Percentiles rank a stretch among this genome's conserved stretches.
These are phyloP conservation scores for Delitschia confertaspora DNA, from an alignment of 495 filamentous ascomycete species.

Conservation along the genomic window DNA sequence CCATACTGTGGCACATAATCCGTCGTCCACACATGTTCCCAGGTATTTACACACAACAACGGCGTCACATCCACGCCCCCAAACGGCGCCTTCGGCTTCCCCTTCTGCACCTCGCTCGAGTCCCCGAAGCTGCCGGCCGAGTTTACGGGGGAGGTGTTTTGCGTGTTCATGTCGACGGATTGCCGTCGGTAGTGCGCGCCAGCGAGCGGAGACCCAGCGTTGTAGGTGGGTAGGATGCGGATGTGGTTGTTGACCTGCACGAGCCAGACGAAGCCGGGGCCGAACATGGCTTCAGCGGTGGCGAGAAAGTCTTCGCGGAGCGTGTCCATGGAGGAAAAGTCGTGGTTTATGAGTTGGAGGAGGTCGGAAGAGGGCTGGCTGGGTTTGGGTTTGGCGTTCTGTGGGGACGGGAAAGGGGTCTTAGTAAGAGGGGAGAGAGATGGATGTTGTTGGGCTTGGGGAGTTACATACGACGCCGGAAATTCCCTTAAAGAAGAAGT, in stretches of 20 bases:
- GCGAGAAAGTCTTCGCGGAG: slow-evolving; percentile 68
- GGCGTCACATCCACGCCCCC: slow-evolving; percentile 65
- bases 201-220: slow-evolving; percentile 81
- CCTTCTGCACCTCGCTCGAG: slow-evolving; percentile 15
- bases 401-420: slow-evolving; percentile 15
- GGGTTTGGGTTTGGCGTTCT: slow-evolving; percentile 43
- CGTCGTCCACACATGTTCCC: slow-evolving; percentile 87
- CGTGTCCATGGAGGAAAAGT: slow-evolving; percentile 74
- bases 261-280: slow-evolving; percentile 94
- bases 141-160: slow-evolving; percentile 34
- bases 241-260: slow-evolving; percentile 43
- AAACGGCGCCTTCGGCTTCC: slow-evolving; percentile 22
- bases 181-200: slow-evolving; percentile 77
- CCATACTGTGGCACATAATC: too few species aligned
- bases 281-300: slow-evolving; percentile 88
- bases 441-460: slow-evolving; percentile 4
- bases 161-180: slow-evolving; percentile 69
- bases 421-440: slow-evolving; percentile 25
- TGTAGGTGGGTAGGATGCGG: slow-evolving; percentile 79
- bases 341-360: slow-evolving; percentile 43
- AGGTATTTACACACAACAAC: slow-evolving; percentile 84
- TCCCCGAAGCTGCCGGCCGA: slow-evolving; percentile 42
- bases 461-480: slow-evolving; percentile 39
- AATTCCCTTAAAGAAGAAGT: slow-evolving; percentile 79
- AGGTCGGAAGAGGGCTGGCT: slow-evolving; percentile 37